Base-by-base conservation (phyloP, 1,284 basidiomycete genomes). In the Ganoderma leucocontextum region DNA sequence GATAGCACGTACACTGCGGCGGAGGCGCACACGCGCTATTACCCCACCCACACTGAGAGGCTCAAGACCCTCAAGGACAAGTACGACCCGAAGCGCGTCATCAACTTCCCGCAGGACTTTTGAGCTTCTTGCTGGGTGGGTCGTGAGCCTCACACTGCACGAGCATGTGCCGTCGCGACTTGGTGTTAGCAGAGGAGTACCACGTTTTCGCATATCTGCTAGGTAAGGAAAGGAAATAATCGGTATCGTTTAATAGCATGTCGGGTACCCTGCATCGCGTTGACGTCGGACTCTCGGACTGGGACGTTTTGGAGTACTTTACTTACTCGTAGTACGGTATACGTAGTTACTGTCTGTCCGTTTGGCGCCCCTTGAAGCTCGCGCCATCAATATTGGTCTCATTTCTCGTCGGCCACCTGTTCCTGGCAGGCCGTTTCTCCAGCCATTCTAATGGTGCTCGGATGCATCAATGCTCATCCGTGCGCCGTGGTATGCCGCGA, bases 1-100 rank as follows among this genome's bases (percentile, higher is more conserved):
- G 67, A 68, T 63, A 68, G 67, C 63, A 68, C 67, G 39, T 68
- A 68, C 63, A 41, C 49, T 5, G 67, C 67, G 22, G 63, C 35
- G 15, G 33, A 58, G 35, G 59, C 67, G 36, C 67, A 68, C 53
- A 38, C 62, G 63, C 60, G 63, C n/a, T 68, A 68, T 25, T 68
- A 68, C 52, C 67, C 63, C 5, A 62, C 67, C 8, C 67, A 68
- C 53, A 68, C 67, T 4, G 36, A 49, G 13, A 35, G 42, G 6
- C 67, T 68, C 59, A 62, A 53, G 41, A 4, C 19, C 2, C 59
- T 68, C 52, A 68, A 68, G 63, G 15, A 64, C 52, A 58, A 64
- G 60, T 68, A 68, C 63, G 67, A 68, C 53, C 67, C 67, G 35
- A 60, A 47, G 39, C 67, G 67, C 33, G 52, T 68, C 29, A 57